Evolutionary conservation across 371 early-diverging fungal species (phyloP).

Genomic region (Lichtheimia corymbifera): DNA sequence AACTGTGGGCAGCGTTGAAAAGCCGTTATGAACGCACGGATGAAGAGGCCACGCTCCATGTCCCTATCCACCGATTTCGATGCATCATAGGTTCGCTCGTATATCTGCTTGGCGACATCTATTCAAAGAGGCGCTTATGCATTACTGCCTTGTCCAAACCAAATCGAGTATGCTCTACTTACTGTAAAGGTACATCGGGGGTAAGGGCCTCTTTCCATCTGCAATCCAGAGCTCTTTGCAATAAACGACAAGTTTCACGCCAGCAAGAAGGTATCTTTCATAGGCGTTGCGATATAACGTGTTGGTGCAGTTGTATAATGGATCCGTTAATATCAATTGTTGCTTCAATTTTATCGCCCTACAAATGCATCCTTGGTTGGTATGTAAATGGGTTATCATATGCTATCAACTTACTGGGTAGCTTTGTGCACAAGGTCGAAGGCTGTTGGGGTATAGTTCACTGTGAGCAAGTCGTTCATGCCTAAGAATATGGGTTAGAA

Average conservation of each 20-base stretch:
- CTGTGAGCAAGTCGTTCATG: conserved; percentile 41
- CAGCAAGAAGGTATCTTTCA: conserved; percentile 64
- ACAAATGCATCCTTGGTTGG: conserved; percentile 24
- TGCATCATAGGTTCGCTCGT: too few species aligned
- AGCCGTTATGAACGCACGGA: not conserved
- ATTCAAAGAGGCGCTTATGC: not conserved
- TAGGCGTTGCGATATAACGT: conserved; percentile 70
- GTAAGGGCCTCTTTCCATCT: not conserved
- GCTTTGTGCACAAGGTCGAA: conserved; percentile 25
- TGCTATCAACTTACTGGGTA: conserved; percentile 25
- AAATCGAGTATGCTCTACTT: not conserved
- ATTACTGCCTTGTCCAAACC: too few species aligned
- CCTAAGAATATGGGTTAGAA: conserved; percentile 14
- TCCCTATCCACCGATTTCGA: not conserved
- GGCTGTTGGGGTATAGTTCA: conserved; percentile 42
- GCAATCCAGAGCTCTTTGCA: not conserved
- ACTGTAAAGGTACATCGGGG: not conserved
- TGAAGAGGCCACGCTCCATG: not conserved
- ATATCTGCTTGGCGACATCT: not conserved
- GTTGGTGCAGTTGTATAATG: conserved; percentile 52
- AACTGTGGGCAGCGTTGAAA: not conserved
- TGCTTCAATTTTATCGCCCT: conserved; percentile 55
- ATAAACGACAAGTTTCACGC: conserved; percentile 45
- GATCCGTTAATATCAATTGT: conserved; percentile 59
- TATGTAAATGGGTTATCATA: not conserved